Conservation (phyloP, 257 asterid species). For the Echites panduratus region DNA sequence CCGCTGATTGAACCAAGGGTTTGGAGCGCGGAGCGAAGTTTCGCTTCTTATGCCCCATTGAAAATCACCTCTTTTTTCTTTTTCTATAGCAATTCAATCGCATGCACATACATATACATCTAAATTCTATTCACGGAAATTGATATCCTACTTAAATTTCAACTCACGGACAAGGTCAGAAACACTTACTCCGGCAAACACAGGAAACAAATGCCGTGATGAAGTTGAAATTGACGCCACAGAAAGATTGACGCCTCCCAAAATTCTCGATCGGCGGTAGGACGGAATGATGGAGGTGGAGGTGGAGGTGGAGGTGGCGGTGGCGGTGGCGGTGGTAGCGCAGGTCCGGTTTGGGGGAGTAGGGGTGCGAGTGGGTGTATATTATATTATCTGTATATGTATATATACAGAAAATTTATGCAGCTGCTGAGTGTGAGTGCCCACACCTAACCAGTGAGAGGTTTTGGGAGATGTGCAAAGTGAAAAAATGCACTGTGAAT, state of each 20-base stretch:
- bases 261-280: slow-evolving; percentile 11
- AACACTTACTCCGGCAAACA: slow-evolving; percentile 18
- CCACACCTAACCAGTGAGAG: slow-evolving; percentile 22
- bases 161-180: neutral
- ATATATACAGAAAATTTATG: neutral
- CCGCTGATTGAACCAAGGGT: slow-evolving; percentile 26
- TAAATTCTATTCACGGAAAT: neutral
- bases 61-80: neutral
- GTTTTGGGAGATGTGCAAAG: slow-evolving; percentile 14
- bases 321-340: neutral
- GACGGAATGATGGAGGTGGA: neutral
- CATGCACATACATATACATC: slow-evolving; percentile 17
- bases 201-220: slow-evolving; percentile 13
- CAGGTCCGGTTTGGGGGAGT: neutral
- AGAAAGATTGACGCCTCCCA: slow-evolving; percentile 2
- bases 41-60: slow-evolving; percentile 51
- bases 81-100: slow-evolving; percentile 19
- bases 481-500: slow-evolving; percentile 4
- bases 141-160: neutral
- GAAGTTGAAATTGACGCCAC: slow-evolving; percentile 11
- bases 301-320: neutral
- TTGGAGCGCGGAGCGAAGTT: slow-evolving; percentile 38
- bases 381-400: no score
- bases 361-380: neutral
- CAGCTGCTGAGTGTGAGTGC: neutral